Conservation (phyloP, 2,329 filamentous ascomycete genomes). For the Paracamarosporium sp. region DNA sequence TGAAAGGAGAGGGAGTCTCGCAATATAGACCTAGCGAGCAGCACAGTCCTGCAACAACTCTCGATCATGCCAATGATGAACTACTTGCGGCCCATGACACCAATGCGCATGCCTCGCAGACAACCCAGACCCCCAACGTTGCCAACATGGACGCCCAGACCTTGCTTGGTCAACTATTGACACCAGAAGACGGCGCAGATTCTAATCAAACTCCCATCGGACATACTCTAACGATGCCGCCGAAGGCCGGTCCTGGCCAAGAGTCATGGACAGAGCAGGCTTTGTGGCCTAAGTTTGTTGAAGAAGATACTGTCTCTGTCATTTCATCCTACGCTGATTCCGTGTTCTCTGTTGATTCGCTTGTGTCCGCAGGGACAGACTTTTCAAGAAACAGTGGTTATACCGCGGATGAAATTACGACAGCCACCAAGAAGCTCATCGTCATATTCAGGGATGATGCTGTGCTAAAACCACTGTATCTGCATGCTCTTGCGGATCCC, state of each 20-base stretch:
- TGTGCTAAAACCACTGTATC: constrained; percentile 8
- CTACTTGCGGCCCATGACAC: no score
- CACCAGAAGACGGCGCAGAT: no score
- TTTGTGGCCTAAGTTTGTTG: background rate
- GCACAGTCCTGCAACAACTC: no score
- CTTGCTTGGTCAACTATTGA: no score
- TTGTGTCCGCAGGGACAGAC: constrained; percentile 15
- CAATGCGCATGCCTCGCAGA: no score
- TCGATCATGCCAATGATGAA: no score
- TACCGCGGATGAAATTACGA: constrained; percentile 11
- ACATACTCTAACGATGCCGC: no score
- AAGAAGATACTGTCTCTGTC: constrained; percentile 5
- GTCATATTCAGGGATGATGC: constrained; percentile 9
- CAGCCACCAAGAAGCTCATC: constrained; percentile 15
- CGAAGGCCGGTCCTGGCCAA: background rate
- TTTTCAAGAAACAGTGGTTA: constrained; percentile 14
- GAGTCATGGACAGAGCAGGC: background rate
- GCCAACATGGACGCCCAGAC: no score
- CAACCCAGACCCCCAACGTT: no score
- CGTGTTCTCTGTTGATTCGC: constrained; percentile 9
- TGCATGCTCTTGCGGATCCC: constrained; percentile 3
- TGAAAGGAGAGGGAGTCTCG: no score
- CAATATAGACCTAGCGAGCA: no score
- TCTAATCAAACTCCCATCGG: no score
- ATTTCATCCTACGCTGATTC: constrained; percentile 16